These are phyloP conservation scores for Prunus persica DNA, from an alignment of 306 rosid genomes.

Conservation along the genomic window DNA sequence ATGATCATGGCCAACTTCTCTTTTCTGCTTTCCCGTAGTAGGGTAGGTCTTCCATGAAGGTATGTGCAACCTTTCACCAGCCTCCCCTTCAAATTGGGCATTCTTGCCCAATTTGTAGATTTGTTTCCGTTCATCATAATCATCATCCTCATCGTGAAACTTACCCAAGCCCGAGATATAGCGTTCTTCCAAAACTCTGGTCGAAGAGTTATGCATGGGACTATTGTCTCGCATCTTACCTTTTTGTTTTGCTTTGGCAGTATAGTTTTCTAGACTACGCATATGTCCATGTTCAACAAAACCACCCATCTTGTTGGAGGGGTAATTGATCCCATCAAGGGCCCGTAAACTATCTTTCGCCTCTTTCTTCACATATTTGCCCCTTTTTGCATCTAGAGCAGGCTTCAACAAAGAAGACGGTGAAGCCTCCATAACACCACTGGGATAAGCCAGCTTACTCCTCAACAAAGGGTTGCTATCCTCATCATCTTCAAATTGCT, in stretches of 20 bases:
- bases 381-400: slow-evolving; percentile 52
- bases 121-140: slow-evolving; percentile 40
- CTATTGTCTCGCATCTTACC: slow-evolving; percentile 53
- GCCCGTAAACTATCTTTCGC: slow-evolving; percentile 31
- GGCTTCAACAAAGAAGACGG: slow-evolving; percentile 49
- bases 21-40: slow-evolving; percentile 55
- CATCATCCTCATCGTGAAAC: slow-evolving; percentile 46
- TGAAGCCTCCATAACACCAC: slow-evolving; percentile 56
- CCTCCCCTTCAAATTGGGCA: slow-evolving; percentile 48
- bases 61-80: slow-evolving; percentile 41
- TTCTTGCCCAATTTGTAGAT: slow-evolving; percentile 47
- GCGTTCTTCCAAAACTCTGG: slow-evolving; percentile 48
- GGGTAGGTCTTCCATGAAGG: slow-evolving; percentile 39
- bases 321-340: slow-evolving; percentile 36
- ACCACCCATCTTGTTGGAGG: slow-evolving; percentile 44
- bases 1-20: slow-evolving; percentile 39
- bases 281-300: slow-evolving; percentile 46
- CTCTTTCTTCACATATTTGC: slow-evolving; percentile 52
- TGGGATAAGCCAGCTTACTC: slow-evolving; percentile 65
- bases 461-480: slow-evolving; percentile 69
- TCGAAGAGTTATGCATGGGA: slow-evolving; percentile 41
- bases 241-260: slow-evolving; percentile 67
- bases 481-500: slow-evolving; percentile 74
- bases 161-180: slow-evolving; percentile 42
- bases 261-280: slow-evolving; percentile 43